Evolutionary conservation across 2,329 filamentous ascomycete species (phyloP), one percentile per base, ranked within the genome.

Genomic region (Ilyonectria mors-panacis): DNA sequence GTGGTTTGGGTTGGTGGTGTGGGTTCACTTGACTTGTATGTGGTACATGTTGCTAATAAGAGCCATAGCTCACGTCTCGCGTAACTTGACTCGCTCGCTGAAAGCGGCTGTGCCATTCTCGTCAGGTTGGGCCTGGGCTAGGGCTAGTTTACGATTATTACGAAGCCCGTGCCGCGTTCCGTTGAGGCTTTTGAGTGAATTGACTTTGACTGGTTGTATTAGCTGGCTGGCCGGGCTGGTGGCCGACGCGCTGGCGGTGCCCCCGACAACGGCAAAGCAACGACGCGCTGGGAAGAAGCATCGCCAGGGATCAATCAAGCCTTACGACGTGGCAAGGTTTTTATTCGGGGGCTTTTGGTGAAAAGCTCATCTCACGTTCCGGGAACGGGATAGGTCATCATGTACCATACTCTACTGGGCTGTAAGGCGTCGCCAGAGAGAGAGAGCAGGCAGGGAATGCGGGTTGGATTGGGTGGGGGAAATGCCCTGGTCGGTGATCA

Each of bases 211-310:
- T 15, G 37, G 37, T 4, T 39, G 4, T 26, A 26, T 26, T 26
- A 26, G 39, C 15, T 42, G n/a, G 39, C 15, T 42, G 39, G 39
- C n/a, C 39, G 39, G 2, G 39, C n/a, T 42, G 39, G 8, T 42
- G 39, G 39, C 15, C 39, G 15, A 7, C 39, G 39, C 17, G 39
- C 39, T 19, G 39, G 39, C 39, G 10, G 39, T n/a, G 15, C 7
- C 57, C 57, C 26, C 10, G 47, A 61, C 58, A 61, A 61, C 58
- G n/a, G 37, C 48, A 58, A 35, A 47, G 55, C 55, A 58, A 58
- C 55, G 55, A 15, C 39, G 15, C 17, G 26, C 26, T 26, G 26
- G 26, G 7, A 42, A 6, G n/a, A n/a, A 42, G 39, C 30, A 9
- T 33, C 30, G 23, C 51, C 33, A 44, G 13, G 42, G n/a, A 23